Evolutionary conservation across 352 stramenopile genomes (phyloP).

Genomic region (Phytophthora parvispora): DNA sequence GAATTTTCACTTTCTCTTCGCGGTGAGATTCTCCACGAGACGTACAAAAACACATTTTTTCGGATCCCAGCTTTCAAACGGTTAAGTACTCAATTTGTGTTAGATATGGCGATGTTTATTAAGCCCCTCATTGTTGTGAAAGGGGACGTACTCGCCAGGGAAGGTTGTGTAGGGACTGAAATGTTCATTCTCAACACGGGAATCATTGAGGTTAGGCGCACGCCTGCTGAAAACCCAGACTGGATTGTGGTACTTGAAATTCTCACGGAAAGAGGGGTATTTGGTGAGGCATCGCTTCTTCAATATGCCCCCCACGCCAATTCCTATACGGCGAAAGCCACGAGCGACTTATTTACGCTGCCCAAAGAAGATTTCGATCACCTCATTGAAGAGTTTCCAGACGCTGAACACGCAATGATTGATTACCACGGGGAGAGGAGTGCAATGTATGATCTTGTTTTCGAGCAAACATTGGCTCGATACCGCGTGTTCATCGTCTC

Average conservation of each 20-base stretch:
- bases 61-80: slow-evolving; percentile 75
- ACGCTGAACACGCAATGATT: slow-evolving; percentile 69
- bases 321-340: slow-evolving; percentile 77
- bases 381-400: slow-evolving; percentile 84
- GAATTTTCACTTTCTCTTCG: slow-evolving; percentile 84
- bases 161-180: slow-evolving; percentile 75
- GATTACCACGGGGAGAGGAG: slow-evolving; percentile 73
- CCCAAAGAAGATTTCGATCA: slow-evolving; percentile 86
- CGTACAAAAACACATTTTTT: slow-evolving; percentile 82
- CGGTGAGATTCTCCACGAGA: slow-evolving; percentile 80
- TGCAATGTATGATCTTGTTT: slow-evolving; percentile 72
- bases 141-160: slow-evolving; percentile 69
- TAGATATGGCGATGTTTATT: slow-evolving; percentile 91
- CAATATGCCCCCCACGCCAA: slow-evolving; percentile 84
- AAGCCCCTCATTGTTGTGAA: slow-evolving; percentile 81
- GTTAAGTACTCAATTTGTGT: slow-evolving; percentile 81
- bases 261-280: slow-evolving; percentile 71
- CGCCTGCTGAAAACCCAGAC: slow-evolving; percentile 51
- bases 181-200: slow-evolving; percentile 89
- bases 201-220: slow-evolving; percentile 77
- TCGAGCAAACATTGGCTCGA: slow-evolving; percentile 73
- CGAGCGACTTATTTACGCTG: slow-evolving; percentile 81
- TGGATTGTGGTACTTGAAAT: slow-evolving; percentile 86
- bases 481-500: slow-evolving; percentile 74
- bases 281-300: slow-evolving; percentile 76